Percentiles rank a stretch among this genome's conserved stretches.
Evolutionary conservation across 1,139 yeast genomes (phyloP).

Genomic region (Candida dubliniensis): DNA sequence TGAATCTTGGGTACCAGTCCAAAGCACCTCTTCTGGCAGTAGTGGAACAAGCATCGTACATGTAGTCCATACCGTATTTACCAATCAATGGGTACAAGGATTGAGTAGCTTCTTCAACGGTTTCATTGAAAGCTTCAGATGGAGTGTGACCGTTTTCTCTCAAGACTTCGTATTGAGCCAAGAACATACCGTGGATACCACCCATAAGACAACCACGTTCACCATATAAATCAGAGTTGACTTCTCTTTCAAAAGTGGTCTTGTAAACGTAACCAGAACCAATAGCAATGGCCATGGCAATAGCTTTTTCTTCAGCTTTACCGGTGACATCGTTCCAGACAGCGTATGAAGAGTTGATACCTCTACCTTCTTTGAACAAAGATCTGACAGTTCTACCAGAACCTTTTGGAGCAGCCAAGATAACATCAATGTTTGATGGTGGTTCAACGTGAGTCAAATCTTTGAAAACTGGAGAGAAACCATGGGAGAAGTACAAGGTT

Average conservation of each 20-base stretch:
- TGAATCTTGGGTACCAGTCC: conserved; percentile 99
- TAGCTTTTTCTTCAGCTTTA: conserved; percentile 98
- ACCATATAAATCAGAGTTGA: conserved; percentile 98
- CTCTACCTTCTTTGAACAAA: conserved; percentile 99
- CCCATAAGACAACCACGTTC: conserved; percentile 99
- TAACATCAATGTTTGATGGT: conserved; percentile 93
- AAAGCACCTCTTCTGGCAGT: conserved; percentile 99
- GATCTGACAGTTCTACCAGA: conserved; percentile 99
- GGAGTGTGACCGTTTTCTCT: conserved; percentile 99
- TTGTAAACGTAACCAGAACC: conserved; percentile 99
- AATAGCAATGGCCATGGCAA: conserved; percentile 97
- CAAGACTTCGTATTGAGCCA: conserved; percentile 98
- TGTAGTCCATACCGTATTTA: conserved; percentile 99
- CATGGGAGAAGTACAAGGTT: conserved; percentile 98
- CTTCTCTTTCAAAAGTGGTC: conserved; percentile 99
- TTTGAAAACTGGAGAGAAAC: conserved; percentile 99
- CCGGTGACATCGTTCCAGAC: conserved; percentile 99
- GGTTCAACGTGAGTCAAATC: conserved; percentile 95
- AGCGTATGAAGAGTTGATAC: conserved; percentile 98
- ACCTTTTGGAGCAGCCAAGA: conserved; percentile 99
- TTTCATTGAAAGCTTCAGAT: conserved; percentile 99
- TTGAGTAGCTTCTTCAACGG: conserved; percentile 99
- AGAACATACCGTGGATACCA: conserved; percentile 99
- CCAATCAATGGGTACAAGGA: conserved; percentile 98
- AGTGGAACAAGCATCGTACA: conserved; percentile 99